These are phyloP conservation scores for Trichopus zeylanicus DNA, from an alignment of 116 monocot genomes.

Conservation along the genomic window DNA sequence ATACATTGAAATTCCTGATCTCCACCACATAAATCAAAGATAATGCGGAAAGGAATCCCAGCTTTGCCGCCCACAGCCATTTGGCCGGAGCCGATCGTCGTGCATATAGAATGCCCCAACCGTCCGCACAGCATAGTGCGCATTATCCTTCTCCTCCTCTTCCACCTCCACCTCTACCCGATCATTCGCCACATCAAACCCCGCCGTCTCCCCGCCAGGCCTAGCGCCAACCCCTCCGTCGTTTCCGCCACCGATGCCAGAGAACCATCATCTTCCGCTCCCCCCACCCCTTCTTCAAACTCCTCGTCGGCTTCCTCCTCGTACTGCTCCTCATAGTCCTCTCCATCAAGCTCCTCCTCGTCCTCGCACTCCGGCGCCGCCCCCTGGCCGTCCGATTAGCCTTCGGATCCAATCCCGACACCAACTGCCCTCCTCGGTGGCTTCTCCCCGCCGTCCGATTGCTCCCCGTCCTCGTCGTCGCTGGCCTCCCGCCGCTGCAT, in stretches of 20 bases:
- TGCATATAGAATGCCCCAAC: constrained; percentile 98
- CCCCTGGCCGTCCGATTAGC: constrained; percentile 65
- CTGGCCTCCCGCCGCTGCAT: constrained; percentile 77
- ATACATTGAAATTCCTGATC: too few species aligned
- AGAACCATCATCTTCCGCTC: background rate
- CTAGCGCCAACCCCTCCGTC: background rate
- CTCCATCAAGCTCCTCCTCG: constrained; percentile 28
- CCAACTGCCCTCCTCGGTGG: constrained; percentile 1
- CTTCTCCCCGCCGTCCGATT: constrained; percentile 21
- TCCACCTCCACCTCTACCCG: constrained; percentile 17
- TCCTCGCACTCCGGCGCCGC: constrained; percentile 63
- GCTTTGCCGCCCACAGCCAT: constrained; percentile 60
- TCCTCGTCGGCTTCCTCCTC: constrained; percentile 15
- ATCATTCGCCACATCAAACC: constrained; percentile 4
- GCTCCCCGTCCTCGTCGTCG: constrained; percentile 70
- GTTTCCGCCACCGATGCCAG: constrained; percentile 6
- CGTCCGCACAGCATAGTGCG: constrained; percentile 79
- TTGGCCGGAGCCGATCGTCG: constrained; percentile 78
- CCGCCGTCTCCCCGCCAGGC: constrained; percentile 1
- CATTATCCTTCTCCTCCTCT: constrained; percentile 73
- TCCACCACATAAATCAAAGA: too few species aligned
- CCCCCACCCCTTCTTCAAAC: background rate
- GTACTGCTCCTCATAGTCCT: constrained; percentile 19
- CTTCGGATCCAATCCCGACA: constrained; percentile 38
- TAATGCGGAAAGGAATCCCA: too few species aligned